Evolutionary conservation across 2,329 filamentous ascomycete genomes (phyloP), one percentile per base, ranked within the genome.

Genomic region (Alternaria tenuissima): DNA sequence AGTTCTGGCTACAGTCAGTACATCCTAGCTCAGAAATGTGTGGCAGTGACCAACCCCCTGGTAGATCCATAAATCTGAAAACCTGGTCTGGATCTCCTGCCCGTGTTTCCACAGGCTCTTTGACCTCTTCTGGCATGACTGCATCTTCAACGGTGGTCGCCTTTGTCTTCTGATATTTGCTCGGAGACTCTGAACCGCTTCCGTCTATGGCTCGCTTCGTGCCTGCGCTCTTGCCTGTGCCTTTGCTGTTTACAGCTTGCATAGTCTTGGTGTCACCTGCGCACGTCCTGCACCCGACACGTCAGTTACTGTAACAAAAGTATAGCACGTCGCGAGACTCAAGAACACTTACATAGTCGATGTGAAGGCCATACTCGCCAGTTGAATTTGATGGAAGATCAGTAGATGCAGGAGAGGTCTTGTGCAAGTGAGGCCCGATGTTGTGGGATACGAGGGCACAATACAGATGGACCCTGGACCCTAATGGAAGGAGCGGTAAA

Each of bases 31-130:
- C 18, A 20, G 12, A 8, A 7, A 12, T 24, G 4, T 4, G 18
- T 24, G 8, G 5, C 26, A 47, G 24, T 26, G 26, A 61, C 64
- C 44, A 11, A 68, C 70, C 73, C 48, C 59, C 64, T 38, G 73
- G 69, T 14, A 76, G 57, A 14, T 71, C 59, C 9, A 74, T 44
- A 39, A 76, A 73, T 3, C 61, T 57, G 7, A 68, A 70, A n/a
- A 48, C 24, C 18, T 58, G 34, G 16, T 52, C n/a, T 4, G 36
- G 22, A 30, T 52, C 22, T 18, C 34, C 8, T 3, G 22, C 26
- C 32, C 22, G 24, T 8, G 12, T n/a, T 30, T 32, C 14, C 7
- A 30, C 30, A 9, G 44, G 30, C 16, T 34, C n/a, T 7, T 22
- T 22, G 22, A n/a, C 39, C 20, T 4, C 38, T 28, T 57, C 26